Conservation (phyloP, 2,329 filamentous ascomycete species). For the Fusarium brevicatenulatum region DNA sequence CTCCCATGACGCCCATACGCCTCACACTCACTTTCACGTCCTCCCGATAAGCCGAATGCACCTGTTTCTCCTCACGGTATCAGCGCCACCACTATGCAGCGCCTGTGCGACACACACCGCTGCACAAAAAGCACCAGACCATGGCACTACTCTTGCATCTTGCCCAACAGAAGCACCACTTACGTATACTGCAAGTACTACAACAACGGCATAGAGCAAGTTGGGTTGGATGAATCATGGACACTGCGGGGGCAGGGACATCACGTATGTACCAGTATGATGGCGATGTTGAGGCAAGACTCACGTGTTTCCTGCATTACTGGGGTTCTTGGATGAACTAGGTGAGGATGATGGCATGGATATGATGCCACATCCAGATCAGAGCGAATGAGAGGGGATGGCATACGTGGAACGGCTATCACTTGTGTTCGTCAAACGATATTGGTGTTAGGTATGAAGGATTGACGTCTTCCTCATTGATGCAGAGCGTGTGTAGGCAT, state of each 20-base stretch:
- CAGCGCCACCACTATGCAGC: background rate
- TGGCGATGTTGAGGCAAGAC: background rate
- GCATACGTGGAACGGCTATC: background rate
- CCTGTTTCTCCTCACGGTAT: constrained; percentile 19
- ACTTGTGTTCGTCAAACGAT: background rate
- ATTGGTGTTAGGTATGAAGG: constrained; percentile 9
- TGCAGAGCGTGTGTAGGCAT: constrained; percentile 23
- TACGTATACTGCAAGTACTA: background rate
- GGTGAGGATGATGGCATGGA: constrained; percentile 9
- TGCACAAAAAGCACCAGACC: constrained; percentile 23
- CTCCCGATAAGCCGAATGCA: constrained; percentile 15
- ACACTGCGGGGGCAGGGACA: background rate
- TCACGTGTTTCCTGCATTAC: background rate
- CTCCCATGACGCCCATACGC: constrained; percentile 2
- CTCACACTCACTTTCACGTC: constrained; percentile 9
- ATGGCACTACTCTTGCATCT: constrained; percentile 17
- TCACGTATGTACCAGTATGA: background rate
- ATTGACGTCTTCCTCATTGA: constrained; percentile 39
- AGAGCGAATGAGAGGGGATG: background rate
- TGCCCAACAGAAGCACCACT: constrained; percentile 5
- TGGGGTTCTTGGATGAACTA: background rate
- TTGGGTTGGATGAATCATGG: background rate
- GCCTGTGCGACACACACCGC: constrained; percentile 18
- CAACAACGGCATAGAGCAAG: background rate
- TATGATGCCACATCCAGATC: constrained; percentile 12